Evolutionary conservation across 306 rosid species (phyloP).

Genomic region (Senna tora): DNA sequence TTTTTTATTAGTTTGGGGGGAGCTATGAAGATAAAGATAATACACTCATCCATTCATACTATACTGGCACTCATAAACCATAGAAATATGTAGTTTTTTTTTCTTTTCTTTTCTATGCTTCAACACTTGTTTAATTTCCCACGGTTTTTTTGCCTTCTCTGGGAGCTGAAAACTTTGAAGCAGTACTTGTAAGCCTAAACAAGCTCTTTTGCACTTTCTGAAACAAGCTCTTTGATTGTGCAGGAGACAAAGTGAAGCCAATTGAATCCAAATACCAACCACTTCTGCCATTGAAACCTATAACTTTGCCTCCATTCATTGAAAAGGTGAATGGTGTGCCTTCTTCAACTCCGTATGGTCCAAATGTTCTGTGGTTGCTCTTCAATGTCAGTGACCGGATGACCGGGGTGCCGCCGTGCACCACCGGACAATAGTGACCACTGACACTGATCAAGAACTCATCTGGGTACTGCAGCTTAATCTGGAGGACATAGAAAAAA

Average conservation of each 20-base stretch:
- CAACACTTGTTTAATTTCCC: neutral
- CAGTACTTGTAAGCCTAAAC: constrained; percentile 39
- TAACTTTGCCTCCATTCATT: constrained; percentile 58
- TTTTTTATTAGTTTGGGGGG: neutral
- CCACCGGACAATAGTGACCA: constrained; percentile 55
- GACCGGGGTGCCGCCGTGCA: constrained; percentile 42
- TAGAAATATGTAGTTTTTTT: too few relatives aligned
- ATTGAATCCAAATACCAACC: constrained; percentile 61
- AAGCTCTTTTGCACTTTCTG: constrained; percentile 50
- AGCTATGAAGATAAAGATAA: neutral
- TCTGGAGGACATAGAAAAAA: constrained; percentile 33
- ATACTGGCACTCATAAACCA: neutral
- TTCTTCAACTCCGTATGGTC: constrained; percentile 64
- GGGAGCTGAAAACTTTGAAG: constrained; percentile 40
- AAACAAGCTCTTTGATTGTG: constrained; percentile 41
- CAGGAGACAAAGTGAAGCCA: constrained; percentile 44
- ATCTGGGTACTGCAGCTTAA: constrained; percentile 60
- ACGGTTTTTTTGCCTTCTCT: constrained; percentile 9
- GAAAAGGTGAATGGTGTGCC: constrained; percentile 66
- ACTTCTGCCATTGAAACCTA: constrained; percentile 58
- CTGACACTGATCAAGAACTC: constrained; percentile 57
- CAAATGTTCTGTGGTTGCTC: constrained; percentile 61
- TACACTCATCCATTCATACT: neutral
- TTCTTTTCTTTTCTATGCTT: neutral
- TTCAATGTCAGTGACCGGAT: constrained; percentile 61